Conservation (phyloP, 179 eudicot species). For the Vitellaria paradoxa region DNA sequence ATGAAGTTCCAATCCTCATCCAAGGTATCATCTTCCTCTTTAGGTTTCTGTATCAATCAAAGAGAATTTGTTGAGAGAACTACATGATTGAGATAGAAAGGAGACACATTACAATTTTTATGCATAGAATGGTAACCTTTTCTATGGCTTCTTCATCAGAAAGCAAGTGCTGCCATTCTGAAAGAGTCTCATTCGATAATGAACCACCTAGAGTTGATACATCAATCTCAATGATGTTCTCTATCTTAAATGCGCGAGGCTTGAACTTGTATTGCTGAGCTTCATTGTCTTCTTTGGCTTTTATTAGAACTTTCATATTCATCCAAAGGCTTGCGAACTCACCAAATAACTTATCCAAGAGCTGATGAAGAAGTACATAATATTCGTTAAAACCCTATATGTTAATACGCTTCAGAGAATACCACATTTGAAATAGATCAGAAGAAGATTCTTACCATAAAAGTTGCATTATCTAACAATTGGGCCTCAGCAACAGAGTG, state of each 20-base stretch:
- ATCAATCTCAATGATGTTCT: conserved; percentile 67
- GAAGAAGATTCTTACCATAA: conserved; percentile 40
- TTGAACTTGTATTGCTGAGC: conserved; percentile 77
- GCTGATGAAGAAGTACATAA: conserved; percentile 33
- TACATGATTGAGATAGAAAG: not conserved
- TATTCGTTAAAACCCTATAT: not conserved
- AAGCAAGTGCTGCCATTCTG: conserved; percentile 82
- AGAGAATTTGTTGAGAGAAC: conserved; percentile 4
- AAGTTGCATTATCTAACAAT: conserved; percentile 53
- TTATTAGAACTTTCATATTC: conserved; percentile 58
- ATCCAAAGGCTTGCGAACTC: conserved; percentile 75
- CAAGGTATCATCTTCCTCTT: conserved; percentile 43
- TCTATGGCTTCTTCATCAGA: conserved; percentile 42
- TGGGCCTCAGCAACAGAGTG: conserved; percentile 53
- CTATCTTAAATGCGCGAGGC: conserved; percentile 77
- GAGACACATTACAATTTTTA: not conserved
- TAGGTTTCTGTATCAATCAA: conserved; percentile 32
- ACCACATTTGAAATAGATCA: not conserved
- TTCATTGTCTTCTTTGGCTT: conserved; percentile 49
- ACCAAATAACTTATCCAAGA: conserved; percentile 59
- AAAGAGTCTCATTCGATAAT: conserved; percentile 50
- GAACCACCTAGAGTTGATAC: conserved; percentile 51
- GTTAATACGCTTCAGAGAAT: not conserved
- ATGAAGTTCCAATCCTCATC: conserved; percentile 56
- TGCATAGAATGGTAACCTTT: conserved; percentile 36